Conservation (phyloP, 1,284 basidiomycete species). For the Singerocomus inundabilis region DNA sequence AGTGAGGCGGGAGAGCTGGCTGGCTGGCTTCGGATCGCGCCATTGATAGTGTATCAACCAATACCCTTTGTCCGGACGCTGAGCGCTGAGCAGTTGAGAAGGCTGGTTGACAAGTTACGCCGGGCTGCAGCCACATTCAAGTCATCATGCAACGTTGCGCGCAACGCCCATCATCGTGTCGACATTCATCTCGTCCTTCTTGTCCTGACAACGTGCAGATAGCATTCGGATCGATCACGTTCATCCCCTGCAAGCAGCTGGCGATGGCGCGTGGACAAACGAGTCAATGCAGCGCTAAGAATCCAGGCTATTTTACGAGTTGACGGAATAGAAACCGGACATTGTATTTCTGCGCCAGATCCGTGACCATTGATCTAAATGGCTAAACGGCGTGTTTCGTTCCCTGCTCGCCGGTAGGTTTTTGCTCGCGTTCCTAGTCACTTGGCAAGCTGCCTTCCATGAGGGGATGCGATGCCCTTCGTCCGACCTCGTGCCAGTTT, state of each 20-base stretch:
- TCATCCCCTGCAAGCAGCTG: not conserved
- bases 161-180: constrained; percentile 10
- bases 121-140: constrained; percentile 9
- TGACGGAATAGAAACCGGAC: constrained; percentile 3
- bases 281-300: not conserved
- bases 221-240: constrained; percentile 9
- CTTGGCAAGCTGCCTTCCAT: constrained; percentile 22
- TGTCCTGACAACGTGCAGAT: constrained; percentile 1
- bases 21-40: not conserved
- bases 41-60: constrained; percentile 22
- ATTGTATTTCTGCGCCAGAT: constrained; percentile 15
- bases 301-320: constrained; percentile 5
- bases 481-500: constrained; percentile 31
- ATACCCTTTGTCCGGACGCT: constrained; percentile 6
- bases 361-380: constrained; percentile 13
- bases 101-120: constrained; percentile 16
- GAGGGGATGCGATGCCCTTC: constrained; percentile 24
- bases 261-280: not conserved
- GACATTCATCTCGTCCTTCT: not conserved
- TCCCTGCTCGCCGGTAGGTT: constrained; percentile 13
- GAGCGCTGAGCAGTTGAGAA: constrained; percentile 14
- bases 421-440: constrained; percentile 20
- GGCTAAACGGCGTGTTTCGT: constrained; percentile 12
- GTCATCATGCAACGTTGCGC: constrained; percentile 9
- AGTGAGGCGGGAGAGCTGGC: not conserved